Conservation (phyloP, 2,329 filamentous ascomycete species). For the Acrodontium crateriforme region DNA sequence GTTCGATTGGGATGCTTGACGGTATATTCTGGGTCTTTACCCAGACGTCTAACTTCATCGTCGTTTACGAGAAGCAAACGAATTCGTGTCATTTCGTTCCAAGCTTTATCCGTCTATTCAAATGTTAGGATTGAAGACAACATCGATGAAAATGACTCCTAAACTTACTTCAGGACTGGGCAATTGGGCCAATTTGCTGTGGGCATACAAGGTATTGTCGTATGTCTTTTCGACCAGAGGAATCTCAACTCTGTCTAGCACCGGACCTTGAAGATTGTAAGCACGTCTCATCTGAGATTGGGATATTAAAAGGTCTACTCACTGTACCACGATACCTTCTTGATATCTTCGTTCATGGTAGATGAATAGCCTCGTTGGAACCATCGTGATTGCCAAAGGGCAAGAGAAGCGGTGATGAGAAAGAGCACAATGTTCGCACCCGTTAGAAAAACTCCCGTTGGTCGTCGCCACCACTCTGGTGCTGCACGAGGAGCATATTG, state of each 20-base stretch:
- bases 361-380: too few species aligned
- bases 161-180: not conserved
- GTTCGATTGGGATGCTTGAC: not conserved
- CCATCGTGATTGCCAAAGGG: too few species aligned
- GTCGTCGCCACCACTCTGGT: too few species aligned
- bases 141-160: not conserved
- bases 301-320: too few species aligned
- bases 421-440: too few species aligned
- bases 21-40: not conserved
- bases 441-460: too few species aligned
- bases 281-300: not conserved
- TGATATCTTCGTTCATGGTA: not conserved
- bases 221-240: not conserved
- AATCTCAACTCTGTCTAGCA: not conserved
- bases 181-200: not conserved
- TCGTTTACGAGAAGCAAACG: not conserved
- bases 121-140: not conserved
- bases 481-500: too few species aligned
- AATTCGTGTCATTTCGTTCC: not conserved
- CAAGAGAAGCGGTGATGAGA: too few species aligned
- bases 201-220: slow-evolving; percentile 1
- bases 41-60: not conserved
- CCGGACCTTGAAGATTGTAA: not conserved
- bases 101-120: not conserved
- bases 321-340: not conserved